Base-by-base conservation (phyloP, 1,284 basidiomycete genomes). In the Ceratobasidium sp. region DNA sequence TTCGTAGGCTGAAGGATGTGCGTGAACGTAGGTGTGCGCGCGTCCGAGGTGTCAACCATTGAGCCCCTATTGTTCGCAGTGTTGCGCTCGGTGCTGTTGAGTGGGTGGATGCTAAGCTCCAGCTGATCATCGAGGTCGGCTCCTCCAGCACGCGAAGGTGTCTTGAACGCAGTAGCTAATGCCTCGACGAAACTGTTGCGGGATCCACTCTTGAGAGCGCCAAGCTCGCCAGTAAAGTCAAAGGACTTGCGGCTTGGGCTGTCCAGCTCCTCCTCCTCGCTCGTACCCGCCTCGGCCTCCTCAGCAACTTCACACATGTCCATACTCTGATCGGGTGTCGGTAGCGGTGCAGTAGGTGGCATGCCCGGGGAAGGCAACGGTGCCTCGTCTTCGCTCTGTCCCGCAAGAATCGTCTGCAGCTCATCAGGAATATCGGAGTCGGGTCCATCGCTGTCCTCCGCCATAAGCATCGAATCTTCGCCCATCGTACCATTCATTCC, bases 161-260 rank as follows among this genome's bases (percentile, higher is more conserved):
- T 91, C 73, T 86, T 85, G 83, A 93, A 93, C 0, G 91, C 91
- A 61, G 85, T 88, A 81, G 93, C 92, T 11, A 93, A 81, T 79
- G 93, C 90, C 79, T 93, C 92, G 2, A 95, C 88, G 78, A 96
- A 95, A 79, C 92, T 94, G 6, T 82, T 83, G 3, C 92, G 82
- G 0, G 88, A 88, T 1, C 79, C 88, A 30, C 91, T 90, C 77
- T 89, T 88, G 52, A 95, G 85, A 75, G 84, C 87, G 78, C 86
- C 83, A 61, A 93, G 83, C 80, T 95, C 94, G 26, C 88, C 89
- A 0, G 93, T 95, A 78, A 95, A 96, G 79, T 95, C 93, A 76
- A 95, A 96, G 0, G 90, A 92, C 77, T 87, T 88, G 80, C 64
- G 64, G 11, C 90, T 91, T 0, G 91, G 92, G 73, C 89, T 87